phyloP scores from a whole-genome alignment of 306 rosid genomes.

The Dalbergia cochinchinensis region DNA sequence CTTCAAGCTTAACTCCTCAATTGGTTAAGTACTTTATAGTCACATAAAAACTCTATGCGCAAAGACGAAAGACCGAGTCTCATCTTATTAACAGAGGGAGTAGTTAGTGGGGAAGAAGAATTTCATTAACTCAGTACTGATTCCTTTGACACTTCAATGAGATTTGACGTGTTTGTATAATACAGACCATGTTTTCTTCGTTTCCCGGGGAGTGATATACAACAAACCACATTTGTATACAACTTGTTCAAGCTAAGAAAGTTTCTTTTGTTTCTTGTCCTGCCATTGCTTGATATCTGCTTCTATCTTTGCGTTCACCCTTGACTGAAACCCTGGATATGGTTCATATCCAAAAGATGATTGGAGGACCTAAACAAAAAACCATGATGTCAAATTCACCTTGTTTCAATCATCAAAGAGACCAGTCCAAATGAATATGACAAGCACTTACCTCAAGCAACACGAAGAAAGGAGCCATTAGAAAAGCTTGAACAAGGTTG shows the following conservation, averaged over 20 bases:
- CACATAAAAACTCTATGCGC: too few relatives aligned
- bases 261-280: slow-evolving; percentile 69
- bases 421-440: neutral
- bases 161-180: neutral
- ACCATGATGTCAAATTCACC: neutral
- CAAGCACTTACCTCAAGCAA: slow-evolving; percentile 71
- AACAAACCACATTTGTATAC: neutral
- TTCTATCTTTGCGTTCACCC: slow-evolving; percentile 67
- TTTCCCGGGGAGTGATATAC: slow-evolving; percentile 6
- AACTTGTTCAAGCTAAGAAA: slow-evolving; percentile 40
- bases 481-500: slow-evolving; percentile 85
- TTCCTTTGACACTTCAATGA: neutral
- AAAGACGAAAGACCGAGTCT: neutral
- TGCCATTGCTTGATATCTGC: slow-evolving; percentile 71
- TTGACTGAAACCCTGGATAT: slow-evolving; percentile 73
- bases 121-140: too few relatives aligned
- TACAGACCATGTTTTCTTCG: slow-evolving; percentile 12
- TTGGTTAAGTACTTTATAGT: too few relatives aligned
- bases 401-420: neutral
- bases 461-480: slow-evolving; percentile 89
- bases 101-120: too few relatives aligned
- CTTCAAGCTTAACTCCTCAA: too few relatives aligned
- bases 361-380: slow-evolving; percentile 62
- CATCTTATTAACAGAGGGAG: neutral
- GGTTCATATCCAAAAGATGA: slow-evolving; percentile 75